Evolutionary conservation across 2,329 filamentous ascomycete genomes (phyloP).

Genomic region (Akanthomyces uredinophilus): DNA sequence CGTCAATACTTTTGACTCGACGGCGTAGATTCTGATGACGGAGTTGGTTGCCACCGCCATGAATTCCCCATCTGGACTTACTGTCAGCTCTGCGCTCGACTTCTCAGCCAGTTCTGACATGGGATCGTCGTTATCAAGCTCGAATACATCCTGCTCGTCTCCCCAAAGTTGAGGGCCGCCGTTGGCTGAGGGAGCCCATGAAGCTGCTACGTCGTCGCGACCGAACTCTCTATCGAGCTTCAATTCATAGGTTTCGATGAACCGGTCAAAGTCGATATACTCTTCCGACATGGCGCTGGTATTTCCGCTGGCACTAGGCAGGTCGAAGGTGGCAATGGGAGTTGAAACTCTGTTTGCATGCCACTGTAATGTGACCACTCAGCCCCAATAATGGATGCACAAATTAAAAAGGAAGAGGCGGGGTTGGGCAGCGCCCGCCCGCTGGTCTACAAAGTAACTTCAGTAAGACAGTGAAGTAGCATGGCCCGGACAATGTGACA

Average conservation of each 20-base stretch:
- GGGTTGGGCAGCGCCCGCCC: neutral
- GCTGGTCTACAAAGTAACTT: neutral
- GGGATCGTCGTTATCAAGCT: slow-evolving; percentile 4
- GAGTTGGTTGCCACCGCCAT: slow-evolving; percentile 8
- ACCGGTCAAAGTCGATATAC: slow-evolving; percentile 12
- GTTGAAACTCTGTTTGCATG: neutral
- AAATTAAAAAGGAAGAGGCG: neutral
- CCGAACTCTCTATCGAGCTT: slow-evolving; percentile 10
- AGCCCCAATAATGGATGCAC: neutral
- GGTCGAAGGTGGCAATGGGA: neutral
- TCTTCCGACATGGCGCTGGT: slow-evolving; percentile 1
- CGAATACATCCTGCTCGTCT: slow-evolving; percentile 1
- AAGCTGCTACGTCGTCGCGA: neutral
- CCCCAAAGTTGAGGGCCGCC: slow-evolving; percentile 2
- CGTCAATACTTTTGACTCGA: slow-evolving; percentile 1
- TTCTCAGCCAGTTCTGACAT: slow-evolving; percentile 5
- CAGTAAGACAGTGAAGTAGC: too few relatives aligned
- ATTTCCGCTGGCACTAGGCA: neutral
- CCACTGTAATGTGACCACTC: neutral
- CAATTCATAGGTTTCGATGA: slow-evolving; percentile 5
- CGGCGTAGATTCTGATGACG: slow-evolving; percentile 2
- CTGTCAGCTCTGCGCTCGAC: neutral
- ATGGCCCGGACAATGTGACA: neutral
- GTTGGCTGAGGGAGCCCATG: slow-evolving; percentile 9
- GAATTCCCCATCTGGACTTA: slow-evolving; percentile 2